Conservation (phyloP, 2,329 filamentous ascomycete species). For the Arthrobotrys pseudoclavata region DNA sequence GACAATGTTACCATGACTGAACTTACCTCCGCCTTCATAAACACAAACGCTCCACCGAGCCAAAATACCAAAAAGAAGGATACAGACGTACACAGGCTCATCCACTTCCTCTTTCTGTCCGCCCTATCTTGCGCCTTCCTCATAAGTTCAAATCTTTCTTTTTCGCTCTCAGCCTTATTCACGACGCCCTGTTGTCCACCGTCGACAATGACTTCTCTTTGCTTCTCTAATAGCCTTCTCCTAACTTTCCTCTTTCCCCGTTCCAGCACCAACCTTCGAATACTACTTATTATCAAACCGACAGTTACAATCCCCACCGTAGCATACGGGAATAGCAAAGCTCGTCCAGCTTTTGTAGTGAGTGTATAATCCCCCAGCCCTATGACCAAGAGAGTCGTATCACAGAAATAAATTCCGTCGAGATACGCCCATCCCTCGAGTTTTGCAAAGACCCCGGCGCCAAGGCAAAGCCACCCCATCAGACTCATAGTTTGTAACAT, state of each 20-base stretch:
- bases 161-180: conserved; percentile 65
- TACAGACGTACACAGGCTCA: conserved; percentile 77
- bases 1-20: background rate
- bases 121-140: conserved; percentile 80
- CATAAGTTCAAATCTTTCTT: conserved; percentile 84
- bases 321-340: conserved; percentile 84
- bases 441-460: conserved; percentile 79
- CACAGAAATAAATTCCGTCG: conserved; percentile 83
- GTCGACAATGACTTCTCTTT: conserved; percentile 56
- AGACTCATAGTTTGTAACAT: conserved; percentile 92
- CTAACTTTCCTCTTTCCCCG: conserved; percentile 61
- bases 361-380: conserved; percentile 61
- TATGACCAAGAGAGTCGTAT: conserved; percentile 69
- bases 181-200: conserved; percentile 18
- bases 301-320: conserved; percentile 86
- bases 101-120: conserved; percentile 78
- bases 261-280: conserved; percentile 70
- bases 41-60: conserved; percentile 83
- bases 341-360: conserved; percentile 71
- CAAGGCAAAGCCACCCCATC: conserved; percentile 82
- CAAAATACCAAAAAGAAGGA: conserved; percentile 80
- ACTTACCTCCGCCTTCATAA: conserved; percentile 74
- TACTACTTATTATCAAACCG: conserved; percentile 84
- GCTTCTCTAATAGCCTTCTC: conserved; percentile 61
- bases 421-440: conserved; percentile 82